Evolutionary conservation across 1,284 basidiomycete genomes (phyloP).

Genomic region (Laetiporus sulphureus): DNA sequence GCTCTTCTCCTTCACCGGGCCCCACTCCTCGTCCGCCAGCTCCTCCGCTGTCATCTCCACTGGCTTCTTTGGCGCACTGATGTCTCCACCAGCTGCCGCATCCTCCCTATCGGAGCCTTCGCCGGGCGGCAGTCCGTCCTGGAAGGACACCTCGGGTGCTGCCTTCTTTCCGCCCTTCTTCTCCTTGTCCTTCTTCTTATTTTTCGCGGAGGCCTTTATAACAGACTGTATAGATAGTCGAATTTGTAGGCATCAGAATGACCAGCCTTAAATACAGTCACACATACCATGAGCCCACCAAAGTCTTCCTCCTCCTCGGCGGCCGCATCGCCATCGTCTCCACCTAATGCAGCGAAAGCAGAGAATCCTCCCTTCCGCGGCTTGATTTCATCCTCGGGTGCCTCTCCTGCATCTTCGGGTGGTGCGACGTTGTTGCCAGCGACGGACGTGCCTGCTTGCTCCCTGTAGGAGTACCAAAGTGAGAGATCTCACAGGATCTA

Average conservation of each 20-base stretch:
- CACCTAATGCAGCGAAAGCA: constrained; percentile 45
- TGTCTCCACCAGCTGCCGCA: constrained; percentile 29
- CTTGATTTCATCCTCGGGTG: constrained; percentile 35
- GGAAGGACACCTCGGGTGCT: constrained; percentile 26
- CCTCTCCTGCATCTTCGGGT: constrained; percentile 29
- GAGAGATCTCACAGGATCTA: constrained; percentile 4
- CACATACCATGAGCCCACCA: constrained; percentile 79
- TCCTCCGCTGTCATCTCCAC: constrained; percentile 55
- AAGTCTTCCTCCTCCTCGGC: constrained; percentile 70
- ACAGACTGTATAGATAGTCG: constrained; percentile 21
- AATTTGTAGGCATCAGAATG: background rate
- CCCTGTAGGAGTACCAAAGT: constrained; percentile 48
- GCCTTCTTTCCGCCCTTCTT: constrained; percentile 58
- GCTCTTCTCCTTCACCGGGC: constrained; percentile 45
- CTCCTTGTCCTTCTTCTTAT: constrained; percentile 55
- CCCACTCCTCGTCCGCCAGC: constrained; percentile 65
- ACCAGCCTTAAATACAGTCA: background rate
- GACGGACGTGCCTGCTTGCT: constrained; percentile 58
- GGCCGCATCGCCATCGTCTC: constrained; percentile 41
- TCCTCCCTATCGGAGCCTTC: constrained; percentile 31
- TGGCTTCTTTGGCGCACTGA: constrained; percentile 31
- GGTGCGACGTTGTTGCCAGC: constrained; percentile 32
- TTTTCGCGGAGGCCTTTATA: constrained; percentile 43
- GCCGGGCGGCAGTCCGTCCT: constrained; percentile 27
- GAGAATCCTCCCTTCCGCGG: constrained; percentile 33